Base-by-base conservation (phyloP, 139 green algal species). In the Coelastrella sp. region DNA sequence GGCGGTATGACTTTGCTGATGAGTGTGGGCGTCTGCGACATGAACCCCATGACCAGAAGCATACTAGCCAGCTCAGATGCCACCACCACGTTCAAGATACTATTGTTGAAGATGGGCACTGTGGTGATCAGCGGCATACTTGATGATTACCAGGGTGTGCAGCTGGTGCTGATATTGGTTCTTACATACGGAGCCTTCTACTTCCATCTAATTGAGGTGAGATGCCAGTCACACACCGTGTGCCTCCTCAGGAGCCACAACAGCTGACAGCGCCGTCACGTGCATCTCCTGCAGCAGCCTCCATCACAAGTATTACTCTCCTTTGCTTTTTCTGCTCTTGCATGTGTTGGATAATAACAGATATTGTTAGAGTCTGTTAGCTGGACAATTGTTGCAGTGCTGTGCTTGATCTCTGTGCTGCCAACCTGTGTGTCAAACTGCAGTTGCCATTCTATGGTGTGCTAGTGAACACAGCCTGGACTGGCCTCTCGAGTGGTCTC, bases 1-100 rank as follows among this genome's bases (percentile, higher is more conserved):
- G 68, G 23, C 3, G 19, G 68, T 58, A 73, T 80, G 68, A 56
- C 19, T 6, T 23, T 77, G 65, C 13, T 80, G 66, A 76, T 88
- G 83, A 71, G 17, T 20, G n/a, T 85, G 19, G 58, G 80, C 17
- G 23, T 19, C 14, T 85, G 80, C 20, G 80, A 73, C 22, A 73
- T 85, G 58, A 85, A 85, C 80, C 80, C 80, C 57, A 85, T 85
- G 80, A 85, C 58, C 58, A n/a, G 80, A 22, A 73, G 57, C 80
- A 57, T 59, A 19, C 58, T 85, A 19, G 17, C 80, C 20, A 85
- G 58, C 58, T 73, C 57, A 19, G 80, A 85, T 57, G 80, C 16
- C 6, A 20, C 17, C 20, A 73, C 80, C 4, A 57, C 58, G 5
- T 56, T 85, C 80, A 85, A 73, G 58, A 85, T 74, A 13, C 56